A percentile compares a stretch with the other conserved stretches of the same genome.
Evolutionary conservation across 176 grass and related monocot genomes (phyloP).

Genomic region (Paspalum notatum): DNA sequence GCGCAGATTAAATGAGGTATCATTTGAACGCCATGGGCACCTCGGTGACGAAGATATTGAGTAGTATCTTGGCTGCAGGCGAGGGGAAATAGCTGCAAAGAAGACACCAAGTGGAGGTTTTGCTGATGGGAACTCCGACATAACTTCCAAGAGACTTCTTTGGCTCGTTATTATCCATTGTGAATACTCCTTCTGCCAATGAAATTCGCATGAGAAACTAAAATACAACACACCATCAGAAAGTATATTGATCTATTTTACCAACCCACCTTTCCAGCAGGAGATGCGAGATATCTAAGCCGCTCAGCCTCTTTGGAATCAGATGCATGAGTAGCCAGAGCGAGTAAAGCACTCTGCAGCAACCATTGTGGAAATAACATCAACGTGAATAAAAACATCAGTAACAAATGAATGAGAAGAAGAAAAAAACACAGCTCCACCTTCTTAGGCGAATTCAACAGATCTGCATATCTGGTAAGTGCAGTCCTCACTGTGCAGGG

Average conservation of each 20-base stretch:
- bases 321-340: conserved; percentile 82
- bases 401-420: not conserved
- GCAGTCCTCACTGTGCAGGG: conserved; percentile 77
- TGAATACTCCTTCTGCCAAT: conserved; percentile 85
- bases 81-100: conserved; percentile 82
- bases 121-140: conserved; percentile 74
- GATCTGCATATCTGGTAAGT: conserved; percentile 87
- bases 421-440: conserved; percentile 32
- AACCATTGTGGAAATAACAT: conserved; percentile 27
- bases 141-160: conserved; percentile 92
- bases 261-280: conserved; percentile 88
- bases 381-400: conserved; percentile 4
- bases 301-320: conserved; percentile 70
- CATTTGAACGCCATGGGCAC: conserved; percentile 44
- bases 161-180: conserved; percentile 84
- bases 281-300: conserved; percentile 79
- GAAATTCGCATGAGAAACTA: conserved; percentile 36
- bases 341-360: conserved; percentile 76
- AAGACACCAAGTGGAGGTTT: conserved; percentile 86
- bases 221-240: conserved; percentile 12
- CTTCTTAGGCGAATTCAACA: conserved; percentile 90
- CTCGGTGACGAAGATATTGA: conserved; percentile 94
- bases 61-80: conserved; percentile 91
- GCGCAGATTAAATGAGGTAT: not conserved
- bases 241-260: conserved; percentile 26